These are phyloP conservation scores for Nothopassalora personata DNA, from an alignment of 2,329 filamentous ascomycete species.

Conservation along the genomic window DNA sequence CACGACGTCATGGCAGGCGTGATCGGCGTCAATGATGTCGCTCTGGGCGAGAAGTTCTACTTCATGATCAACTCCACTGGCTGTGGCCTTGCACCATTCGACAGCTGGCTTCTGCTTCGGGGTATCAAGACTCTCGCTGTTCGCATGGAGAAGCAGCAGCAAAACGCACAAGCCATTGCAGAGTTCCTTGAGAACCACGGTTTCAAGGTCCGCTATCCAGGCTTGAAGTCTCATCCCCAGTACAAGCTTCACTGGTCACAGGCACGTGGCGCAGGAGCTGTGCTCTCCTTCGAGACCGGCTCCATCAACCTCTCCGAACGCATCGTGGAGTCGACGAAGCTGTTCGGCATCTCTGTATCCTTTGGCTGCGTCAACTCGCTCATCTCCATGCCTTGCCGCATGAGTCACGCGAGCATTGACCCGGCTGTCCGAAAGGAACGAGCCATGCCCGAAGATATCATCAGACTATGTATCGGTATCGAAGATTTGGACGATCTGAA, in stretches of 20 bases:
- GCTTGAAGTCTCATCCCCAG: slow-evolving; percentile 89
- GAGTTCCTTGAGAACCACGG: slow-evolving; percentile 86
- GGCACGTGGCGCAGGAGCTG: slow-evolving; percentile 87
- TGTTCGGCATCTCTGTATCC: slow-evolving; percentile 94
- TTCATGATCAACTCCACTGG: slow-evolving; percentile 97
- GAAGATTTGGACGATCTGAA: slow-evolving; percentile 89
- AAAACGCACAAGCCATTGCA: slow-evolving; percentile 84
- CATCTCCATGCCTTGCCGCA: slow-evolving; percentile 98
- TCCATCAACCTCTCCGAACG: slow-evolving; percentile 77
- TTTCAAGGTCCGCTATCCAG: slow-evolving; percentile 92
- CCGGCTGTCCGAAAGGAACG: slow-evolving; percentile 84
- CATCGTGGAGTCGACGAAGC: slow-evolving; percentile 84
- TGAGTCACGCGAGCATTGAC: slow-evolving; percentile 98
- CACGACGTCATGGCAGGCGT: slow-evolving; percentile 99
- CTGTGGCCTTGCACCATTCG: slow-evolving; percentile 88
- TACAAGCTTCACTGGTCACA: slow-evolving; percentile 95
- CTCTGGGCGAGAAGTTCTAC: slow-evolving; percentile 81
- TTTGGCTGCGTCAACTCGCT: slow-evolving; percentile 98
- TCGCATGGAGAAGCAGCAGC: slow-evolving; percentile 97
- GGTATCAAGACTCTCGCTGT: slow-evolving; percentile 96
- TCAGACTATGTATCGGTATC: slow-evolving; percentile 91
- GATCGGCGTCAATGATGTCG: slow-evolving; percentile 78
- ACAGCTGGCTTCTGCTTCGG: slow-evolving; percentile 90
- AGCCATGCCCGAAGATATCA: slow-evolving; percentile 94
- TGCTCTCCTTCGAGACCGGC: slow-evolving; percentile 93